phyloP scores from a whole-genome alignment of 2,329 filamentous ascomycete genomes.

The Pestalotiopsis sp. region DNA sequence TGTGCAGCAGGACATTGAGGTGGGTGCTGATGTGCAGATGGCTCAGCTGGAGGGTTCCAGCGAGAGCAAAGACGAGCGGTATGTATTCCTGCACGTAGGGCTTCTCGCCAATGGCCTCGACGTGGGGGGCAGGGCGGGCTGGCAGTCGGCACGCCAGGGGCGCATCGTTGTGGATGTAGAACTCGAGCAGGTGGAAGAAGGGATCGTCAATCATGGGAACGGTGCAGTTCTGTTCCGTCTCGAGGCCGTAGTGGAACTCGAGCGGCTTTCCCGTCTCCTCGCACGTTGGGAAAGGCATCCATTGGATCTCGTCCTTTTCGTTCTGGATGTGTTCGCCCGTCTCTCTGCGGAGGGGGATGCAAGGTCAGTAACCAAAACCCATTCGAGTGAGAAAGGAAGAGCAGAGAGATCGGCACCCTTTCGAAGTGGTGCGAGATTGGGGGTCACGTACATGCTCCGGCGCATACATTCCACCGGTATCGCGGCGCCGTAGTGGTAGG shows the following conservation, averaged over 20 bases:
- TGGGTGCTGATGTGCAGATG: constrained; percentile 90
- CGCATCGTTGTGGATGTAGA: constrained; percentile 97
- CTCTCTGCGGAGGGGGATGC: constrained; percentile 55
- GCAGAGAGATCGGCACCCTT: background rate
- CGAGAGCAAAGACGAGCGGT: constrained; percentile 84
- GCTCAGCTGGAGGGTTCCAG: constrained; percentile 84
- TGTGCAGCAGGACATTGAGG: constrained; percentile 86
- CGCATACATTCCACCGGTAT: constrained; percentile 76
- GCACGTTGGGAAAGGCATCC: constrained; percentile 88
- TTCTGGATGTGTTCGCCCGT: constrained; percentile 90
- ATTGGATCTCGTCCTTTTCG: constrained; percentile 79
- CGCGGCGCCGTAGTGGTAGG: constrained; percentile 67
- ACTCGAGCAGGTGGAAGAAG: constrained; percentile 89
- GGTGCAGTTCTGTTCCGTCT: constrained; percentile 82
- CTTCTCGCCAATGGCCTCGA: constrained; percentile 57
- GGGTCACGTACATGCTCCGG: constrained; percentile 65
- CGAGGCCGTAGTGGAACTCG: constrained; percentile 83
- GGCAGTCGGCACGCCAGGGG: constrained; percentile 90
- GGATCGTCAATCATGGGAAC: constrained; percentile 76
- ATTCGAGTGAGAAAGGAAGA: background rate
- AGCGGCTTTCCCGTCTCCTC: constrained; percentile 84
- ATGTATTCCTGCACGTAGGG: constrained; percentile 65
- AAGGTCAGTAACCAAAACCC: background rate
- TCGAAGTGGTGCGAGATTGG: background rate
- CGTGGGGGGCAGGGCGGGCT: constrained; percentile 65